phyloP scores from a whole-genome alignment of 495 filamentous ascomycete species.

The Viridothelium virens region DNA sequence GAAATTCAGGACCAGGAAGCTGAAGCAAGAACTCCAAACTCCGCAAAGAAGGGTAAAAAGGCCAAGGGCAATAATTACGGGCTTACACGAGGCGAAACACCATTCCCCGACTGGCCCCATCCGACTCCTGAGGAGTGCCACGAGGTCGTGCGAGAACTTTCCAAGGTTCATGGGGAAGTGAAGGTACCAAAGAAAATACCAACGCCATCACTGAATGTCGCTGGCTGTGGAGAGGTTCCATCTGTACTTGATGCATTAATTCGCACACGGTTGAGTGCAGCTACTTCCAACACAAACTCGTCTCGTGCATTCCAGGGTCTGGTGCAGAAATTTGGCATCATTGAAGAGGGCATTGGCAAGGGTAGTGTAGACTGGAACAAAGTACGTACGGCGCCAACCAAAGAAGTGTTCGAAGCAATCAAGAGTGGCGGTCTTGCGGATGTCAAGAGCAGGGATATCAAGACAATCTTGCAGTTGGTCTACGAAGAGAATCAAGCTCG shows the following conservation, averaged over 20 bases:
- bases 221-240: constrained; percentile 91
- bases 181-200: constrained; percentile 61
- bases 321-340: constrained; percentile 58
- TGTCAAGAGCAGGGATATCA: constrained; percentile 69
- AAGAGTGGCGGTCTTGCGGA: constrained; percentile 61
- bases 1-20: background rate
- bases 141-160: constrained; percentile 63
- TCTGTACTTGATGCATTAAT: constrained; percentile 84
- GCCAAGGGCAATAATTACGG: constrained; percentile 26
- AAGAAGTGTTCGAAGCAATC: constrained; percentile 65
- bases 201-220: constrained; percentile 64
- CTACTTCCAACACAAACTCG: constrained; percentile 60
- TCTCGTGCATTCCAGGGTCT: constrained; percentile 64
- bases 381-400: constrained; percentile 54
- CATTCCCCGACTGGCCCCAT: constrained; percentile 60
- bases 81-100: constrained; percentile 38
- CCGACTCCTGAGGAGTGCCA: constrained; percentile 69
- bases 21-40: background rate
- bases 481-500: constrained; percentile 57
- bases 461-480: constrained; percentile 72
- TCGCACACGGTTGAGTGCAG: constrained; percentile 70
- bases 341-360: constrained; percentile 53
- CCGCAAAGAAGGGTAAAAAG: constrained; percentile 15
- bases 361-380: constrained; percentile 85
- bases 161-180: constrained; percentile 57